Evolutionary conservation across 1,284 basidiomycete genomes (phyloP), one percentile per base, ranked within the genome.

Genomic region (Paramarasmius palmivorus): DNA sequence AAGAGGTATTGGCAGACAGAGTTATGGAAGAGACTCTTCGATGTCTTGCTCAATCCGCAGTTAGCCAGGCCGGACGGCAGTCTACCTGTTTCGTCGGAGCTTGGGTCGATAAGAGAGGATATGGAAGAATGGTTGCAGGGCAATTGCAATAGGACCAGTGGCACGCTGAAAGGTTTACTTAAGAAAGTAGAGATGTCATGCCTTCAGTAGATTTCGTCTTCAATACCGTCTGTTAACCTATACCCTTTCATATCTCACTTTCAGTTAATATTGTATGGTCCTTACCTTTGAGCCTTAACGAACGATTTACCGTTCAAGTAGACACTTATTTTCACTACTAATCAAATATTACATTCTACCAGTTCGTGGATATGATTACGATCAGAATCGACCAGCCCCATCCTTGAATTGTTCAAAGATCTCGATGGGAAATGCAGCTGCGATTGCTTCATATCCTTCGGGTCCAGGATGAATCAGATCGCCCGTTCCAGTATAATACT

Each of bases 1-100:
- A 96, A 95, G 70, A 78, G 97, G 59, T 99, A 99, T 72, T 98
- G 97, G 93, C 95, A 99, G 72, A 81, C 77, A 37, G 89, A 91
- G 15, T 70, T 98, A 17, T 97, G 97, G 94, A 87, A 74, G 34
- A 70, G 79, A 49, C 68, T 98, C 38, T 99, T 99, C 67, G 90
- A 96, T 59, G 61, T 89, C 25, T 73, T 98, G 55, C 83, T 99
- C 54, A 98, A 98, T 68, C 89, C 95, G 0, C 73, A 74, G 29
- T 61, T 75, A 19, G 77, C 81, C 9, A 73, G 77, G 14, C 65
- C 74, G 10, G 82, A 84, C 48, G 78, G 81, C 9, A 65, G 74
- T 23, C 67, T 95, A 47, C 93, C 95, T 0, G 73, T 96, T 35
- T 83, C 81, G 37, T 76, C 83, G 39, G 86, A 90, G 68, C 68